phyloP scores from a whole-genome alignment of 2,329 filamentous ascomycete genomes.

The Thermochaetoides dissita region DNA sequence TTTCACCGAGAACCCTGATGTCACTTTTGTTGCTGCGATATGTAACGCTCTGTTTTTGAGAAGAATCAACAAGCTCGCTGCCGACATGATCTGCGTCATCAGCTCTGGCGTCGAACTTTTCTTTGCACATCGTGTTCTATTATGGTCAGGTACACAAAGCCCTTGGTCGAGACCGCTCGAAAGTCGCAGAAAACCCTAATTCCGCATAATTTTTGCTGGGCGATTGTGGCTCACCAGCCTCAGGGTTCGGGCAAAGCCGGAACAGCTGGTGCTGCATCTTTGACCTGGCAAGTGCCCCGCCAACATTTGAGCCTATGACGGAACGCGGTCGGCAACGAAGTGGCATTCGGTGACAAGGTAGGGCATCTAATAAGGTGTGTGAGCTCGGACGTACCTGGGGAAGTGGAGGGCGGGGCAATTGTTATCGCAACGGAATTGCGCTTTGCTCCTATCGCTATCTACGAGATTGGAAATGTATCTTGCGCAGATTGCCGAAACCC shows the following conservation, averaged over 20 bases:
- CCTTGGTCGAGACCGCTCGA: background rate
- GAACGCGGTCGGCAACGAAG: conserved; percentile 11
- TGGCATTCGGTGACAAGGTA: conserved; percentile 5
- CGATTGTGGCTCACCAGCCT: background rate
- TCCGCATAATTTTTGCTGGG: background rate
- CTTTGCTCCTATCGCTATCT: background rate
- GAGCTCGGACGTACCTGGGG: too few species aligned
- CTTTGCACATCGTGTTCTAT: background rate
- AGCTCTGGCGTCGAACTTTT: too few species aligned
- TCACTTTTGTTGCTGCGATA: background rate
- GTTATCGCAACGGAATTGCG: too few species aligned
- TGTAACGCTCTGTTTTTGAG: background rate
- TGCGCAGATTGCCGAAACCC: background rate
- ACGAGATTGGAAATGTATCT: background rate
- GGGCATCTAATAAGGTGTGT: background rate
- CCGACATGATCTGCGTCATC: too few species aligned
- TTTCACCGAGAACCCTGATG: conserved; percentile 5
- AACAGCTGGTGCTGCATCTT: conserved; percentile 3
- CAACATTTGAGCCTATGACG: conserved; percentile 9
- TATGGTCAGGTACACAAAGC: background rate
- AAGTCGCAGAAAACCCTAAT: background rate
- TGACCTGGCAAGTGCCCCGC: conserved; percentile 3
- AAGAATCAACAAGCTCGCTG: background rate
- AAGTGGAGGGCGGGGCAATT: too few species aligned
- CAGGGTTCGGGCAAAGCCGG: conserved; percentile 15